phyloP scores from a whole-genome alignment of 306 rosid species.

The Begonia peltatifolia region DNA sequence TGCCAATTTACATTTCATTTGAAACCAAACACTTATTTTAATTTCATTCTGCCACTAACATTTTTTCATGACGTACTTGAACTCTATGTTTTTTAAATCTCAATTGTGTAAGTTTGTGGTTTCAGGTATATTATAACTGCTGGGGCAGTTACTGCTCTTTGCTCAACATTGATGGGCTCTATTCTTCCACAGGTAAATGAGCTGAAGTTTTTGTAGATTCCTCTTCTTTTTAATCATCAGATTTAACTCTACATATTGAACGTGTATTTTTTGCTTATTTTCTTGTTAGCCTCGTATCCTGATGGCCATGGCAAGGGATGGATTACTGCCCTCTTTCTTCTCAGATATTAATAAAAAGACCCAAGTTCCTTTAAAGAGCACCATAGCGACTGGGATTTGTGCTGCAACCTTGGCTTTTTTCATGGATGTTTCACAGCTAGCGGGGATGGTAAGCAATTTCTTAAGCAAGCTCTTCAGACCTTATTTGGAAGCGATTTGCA shows the following conservation, averaged over 20 bases:
- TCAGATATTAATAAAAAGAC: conserved; percentile 26
- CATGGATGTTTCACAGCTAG: conserved; percentile 78
- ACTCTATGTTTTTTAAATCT: no score
- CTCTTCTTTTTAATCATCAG: conserved; percentile 1
- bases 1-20: no score
- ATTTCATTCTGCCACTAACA: no score
- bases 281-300: conserved; percentile 39
- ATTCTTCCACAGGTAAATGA: conserved; percentile 78
- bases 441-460: conserved; percentile 59
- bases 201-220: background rate
- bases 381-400: conserved; percentile 58
- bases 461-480: no score
- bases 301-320: conserved; percentile 58
- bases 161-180: conserved; percentile 80
- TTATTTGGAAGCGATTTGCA: no score
- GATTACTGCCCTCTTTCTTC: conserved; percentile 40
- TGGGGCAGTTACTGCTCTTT: conserved; percentile 83
- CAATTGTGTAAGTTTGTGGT: conserved; percentile 12
- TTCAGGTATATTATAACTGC: conserved; percentile 63
- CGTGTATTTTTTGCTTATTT: conserved; percentile 1
- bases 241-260: background rate
- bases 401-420: conserved; percentile 58
- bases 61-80: no score
- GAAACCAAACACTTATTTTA: no score
- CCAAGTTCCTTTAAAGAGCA: conserved; percentile 41